Percentiles rank a stretch among this genome's conserved stretches.
phyloP scores from a whole-genome alignment of 1,284 basidiomycete genomes.

The Microbotryomycetes sp. region DNA sequence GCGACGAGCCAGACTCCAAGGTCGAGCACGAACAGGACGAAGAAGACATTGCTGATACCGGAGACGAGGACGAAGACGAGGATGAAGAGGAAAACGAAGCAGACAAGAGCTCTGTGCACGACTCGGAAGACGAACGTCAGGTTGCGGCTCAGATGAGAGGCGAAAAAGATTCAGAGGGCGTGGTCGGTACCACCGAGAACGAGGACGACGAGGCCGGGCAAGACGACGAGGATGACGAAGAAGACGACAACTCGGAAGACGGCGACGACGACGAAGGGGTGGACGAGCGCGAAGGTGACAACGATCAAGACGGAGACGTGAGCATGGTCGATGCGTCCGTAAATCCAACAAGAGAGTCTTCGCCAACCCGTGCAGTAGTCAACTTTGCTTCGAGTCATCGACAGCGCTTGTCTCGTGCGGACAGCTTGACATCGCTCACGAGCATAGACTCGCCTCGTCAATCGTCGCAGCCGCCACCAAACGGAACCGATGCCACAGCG shows the following conservation, averaged over 20 bases:
- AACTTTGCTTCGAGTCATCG: no score
- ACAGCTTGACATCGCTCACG: neutral
- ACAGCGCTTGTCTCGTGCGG: neutral
- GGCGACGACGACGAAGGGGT: no score
- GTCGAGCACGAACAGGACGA: neutral
- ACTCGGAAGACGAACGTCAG: constrained; percentile 1
- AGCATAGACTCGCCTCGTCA: neutral
- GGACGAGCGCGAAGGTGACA: neutral
- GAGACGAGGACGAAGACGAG: constrained; percentile 2
- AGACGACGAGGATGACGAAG: constrained; percentile 4
- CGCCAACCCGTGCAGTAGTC: no score
- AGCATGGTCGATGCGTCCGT: constrained; percentile 4
- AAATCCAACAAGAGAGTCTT: neutral
- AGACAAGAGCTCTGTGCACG: neutral
- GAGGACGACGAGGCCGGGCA: neutral
- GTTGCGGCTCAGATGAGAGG: neutral
- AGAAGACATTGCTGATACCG: neutral
- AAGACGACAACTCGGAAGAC: constrained; percentile 1
- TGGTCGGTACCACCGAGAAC: neutral
- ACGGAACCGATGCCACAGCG: neutral
- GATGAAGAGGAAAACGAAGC: constrained; percentile 11
- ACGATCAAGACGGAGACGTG: neutral
- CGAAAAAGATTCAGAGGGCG: constrained; percentile 16
- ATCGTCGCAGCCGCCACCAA: neutral
- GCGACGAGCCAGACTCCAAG: no score